phyloP scores from a whole-genome alignment of 441 rosid species.

The Gossypium gossypioides region DNA sequence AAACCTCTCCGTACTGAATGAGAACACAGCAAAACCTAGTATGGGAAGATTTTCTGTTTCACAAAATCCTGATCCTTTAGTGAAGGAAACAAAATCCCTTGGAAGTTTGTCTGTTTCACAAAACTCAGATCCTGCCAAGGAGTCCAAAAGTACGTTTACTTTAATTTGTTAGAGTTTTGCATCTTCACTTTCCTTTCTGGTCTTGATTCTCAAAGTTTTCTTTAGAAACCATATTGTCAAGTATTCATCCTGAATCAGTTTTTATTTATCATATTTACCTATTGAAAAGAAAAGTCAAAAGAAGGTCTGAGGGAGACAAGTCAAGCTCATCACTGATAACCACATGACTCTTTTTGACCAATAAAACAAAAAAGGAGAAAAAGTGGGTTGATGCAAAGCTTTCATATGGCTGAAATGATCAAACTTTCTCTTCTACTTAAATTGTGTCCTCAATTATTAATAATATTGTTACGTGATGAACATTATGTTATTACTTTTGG shows the following conservation, averaged over 20 bases:
- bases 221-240: not conserved
- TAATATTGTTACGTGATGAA: not conserved
- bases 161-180: slow-evolving; percentile 10
- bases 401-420: not conserved
- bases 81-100: slow-evolving; percentile 70
- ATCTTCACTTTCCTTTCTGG: not conserved
- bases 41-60: slow-evolving; percentile 59
- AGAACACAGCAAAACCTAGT: slow-evolving; percentile 50
- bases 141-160: slow-evolving; percentile 34
- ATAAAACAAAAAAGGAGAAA: not conserved
- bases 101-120: slow-evolving; percentile 71
- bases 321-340: not conserved
- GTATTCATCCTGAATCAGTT: not conserved
- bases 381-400: not conserved
- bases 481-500: not conserved
- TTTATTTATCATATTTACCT: not conserved
- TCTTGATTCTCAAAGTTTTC: not conserved
- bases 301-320: not conserved
- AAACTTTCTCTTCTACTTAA: not conserved
- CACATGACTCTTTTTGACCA: not conserved
- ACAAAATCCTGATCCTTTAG: slow-evolving; percentile 52
- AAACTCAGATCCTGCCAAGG: slow-evolving; percentile 55
- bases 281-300: not conserved
- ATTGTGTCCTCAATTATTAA: not conserved
- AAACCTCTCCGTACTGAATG: slow-evolving; percentile 44